Evolutionary conservation across 1,284 basidiomycete genomes (phyloP).

Genomic region (Cryptococcus sp.): DNA sequence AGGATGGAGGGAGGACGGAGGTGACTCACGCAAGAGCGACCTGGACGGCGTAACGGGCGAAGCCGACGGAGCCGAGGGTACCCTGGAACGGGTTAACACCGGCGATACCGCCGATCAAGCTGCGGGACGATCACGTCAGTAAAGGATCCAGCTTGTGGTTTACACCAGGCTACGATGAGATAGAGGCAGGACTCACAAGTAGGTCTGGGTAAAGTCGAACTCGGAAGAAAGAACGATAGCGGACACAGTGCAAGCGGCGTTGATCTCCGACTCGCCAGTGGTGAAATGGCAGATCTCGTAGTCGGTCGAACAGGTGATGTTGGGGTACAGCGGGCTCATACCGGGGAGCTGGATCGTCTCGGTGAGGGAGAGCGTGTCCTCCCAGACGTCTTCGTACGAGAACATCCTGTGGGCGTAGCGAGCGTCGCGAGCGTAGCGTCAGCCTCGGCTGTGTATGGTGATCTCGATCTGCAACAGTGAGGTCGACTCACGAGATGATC

Average conservation of each 20-base stretch:
- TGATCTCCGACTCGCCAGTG: conserved; percentile 57
- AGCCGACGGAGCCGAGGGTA: conserved; percentile 57
- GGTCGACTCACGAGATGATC: conserved; percentile 30
- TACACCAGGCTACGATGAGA: background rate
- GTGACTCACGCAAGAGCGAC: conserved; percentile 51
- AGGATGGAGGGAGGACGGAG: background rate
- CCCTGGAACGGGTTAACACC: conserved; percentile 56
- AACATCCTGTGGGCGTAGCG: conserved; percentile 38
- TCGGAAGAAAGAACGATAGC: conserved; percentile 51
- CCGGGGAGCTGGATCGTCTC: conserved; percentile 56
- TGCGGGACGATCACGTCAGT: conserved; percentile 4
- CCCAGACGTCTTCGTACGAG: conserved; percentile 51
- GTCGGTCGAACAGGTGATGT: conserved; percentile 54
- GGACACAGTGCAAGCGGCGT: conserved; percentile 56
- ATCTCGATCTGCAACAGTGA: background rate
- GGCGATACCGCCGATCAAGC: conserved; percentile 56
- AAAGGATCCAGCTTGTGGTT: background rate
- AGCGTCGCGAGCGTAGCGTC: too few species aligned
- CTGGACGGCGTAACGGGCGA: conserved; percentile 58
- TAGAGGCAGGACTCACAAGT: conserved; percentile 50
- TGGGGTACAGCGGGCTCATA: conserved; percentile 56
- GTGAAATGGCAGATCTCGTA: conserved; percentile 54
- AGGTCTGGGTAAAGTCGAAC: conserved; percentile 58
- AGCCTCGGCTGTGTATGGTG: background rate
- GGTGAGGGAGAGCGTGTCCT: conserved; percentile 40